phyloP scores from a whole-genome alignment of 805 yeast genomes.

The Candida argentea region DNA sequence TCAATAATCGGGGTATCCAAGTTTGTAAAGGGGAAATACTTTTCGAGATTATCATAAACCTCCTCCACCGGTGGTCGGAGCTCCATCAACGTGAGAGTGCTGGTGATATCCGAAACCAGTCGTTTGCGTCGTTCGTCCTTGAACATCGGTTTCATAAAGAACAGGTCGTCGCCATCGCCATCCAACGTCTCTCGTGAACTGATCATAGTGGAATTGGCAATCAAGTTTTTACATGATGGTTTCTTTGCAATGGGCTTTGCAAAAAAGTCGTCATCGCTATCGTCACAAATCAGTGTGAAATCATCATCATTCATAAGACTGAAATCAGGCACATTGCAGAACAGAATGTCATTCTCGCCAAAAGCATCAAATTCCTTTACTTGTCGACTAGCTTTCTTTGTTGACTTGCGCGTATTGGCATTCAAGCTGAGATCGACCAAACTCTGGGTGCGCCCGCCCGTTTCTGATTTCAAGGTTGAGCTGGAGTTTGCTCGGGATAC shows the following conservation, averaged over 20 bases:
- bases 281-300: too few relatives aligned
- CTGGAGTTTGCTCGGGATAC: conserved; percentile 5
- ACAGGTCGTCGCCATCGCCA: conserved; percentile 8
- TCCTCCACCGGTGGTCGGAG: conserved; percentile 94
- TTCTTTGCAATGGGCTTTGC: conserved; percentile 8
- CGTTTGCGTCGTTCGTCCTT: not conserved
- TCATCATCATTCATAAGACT: conserved; percentile 7
- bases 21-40: conserved; percentile 86
- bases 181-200: conserved; percentile 10
- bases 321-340: conserved; percentile 56
- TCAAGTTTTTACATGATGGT: not conserved
- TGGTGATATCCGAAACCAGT: not conserved
- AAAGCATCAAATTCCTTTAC: too few relatives aligned
- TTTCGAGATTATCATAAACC: conserved; percentile 82
- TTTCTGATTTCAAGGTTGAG: conserved; percentile 1
- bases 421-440: too few relatives aligned
- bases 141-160: conserved; percentile 8
- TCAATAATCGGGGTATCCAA: conserved; percentile 83
- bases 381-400: too few relatives aligned
- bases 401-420: too few relatives aligned
- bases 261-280: conserved; percentile 9
- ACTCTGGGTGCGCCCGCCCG: too few relatives aligned
- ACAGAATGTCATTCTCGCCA: conserved; percentile 67
- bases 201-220: too few relatives aligned
- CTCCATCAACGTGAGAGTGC: conserved; percentile 29